Evolutionary conservation across 148 eudicot genomes (phyloP).

Genomic region (Nyssa sinensis): DNA sequence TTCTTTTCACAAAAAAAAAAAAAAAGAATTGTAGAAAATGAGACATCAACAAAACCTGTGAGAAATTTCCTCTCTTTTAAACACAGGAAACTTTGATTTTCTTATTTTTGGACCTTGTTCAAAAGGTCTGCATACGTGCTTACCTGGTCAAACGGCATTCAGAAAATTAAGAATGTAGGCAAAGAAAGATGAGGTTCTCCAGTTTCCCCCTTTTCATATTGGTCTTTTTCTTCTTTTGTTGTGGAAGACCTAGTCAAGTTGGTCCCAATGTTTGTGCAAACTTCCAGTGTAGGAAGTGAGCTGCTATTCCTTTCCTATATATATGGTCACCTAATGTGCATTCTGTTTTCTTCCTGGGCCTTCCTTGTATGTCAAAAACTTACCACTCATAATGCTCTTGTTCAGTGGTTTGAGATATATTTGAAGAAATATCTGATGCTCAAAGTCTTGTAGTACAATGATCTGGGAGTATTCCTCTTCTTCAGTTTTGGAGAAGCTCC

Average conservation of each 20-base stretch:
- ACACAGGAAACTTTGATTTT: neutral
- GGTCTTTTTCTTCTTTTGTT: no score
- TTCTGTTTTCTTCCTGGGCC: neutral
- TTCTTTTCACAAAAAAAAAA: no score
- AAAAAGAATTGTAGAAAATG: no score
- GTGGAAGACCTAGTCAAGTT: neutral
- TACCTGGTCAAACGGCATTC: no score
- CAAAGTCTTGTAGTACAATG: neutral
- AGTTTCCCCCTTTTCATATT: no score
- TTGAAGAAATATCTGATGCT: neutral
- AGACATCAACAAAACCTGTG: neutral
- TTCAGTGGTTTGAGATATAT: no score
- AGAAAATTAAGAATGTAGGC: no score
- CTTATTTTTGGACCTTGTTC: no score
- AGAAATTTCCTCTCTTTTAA: neutral
- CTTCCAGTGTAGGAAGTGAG: neutral
- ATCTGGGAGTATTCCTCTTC: no score
- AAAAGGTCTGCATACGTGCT: no score
- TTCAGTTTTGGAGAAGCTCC: neutral
- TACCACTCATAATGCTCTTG: no score
- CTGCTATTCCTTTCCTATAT: neutral
- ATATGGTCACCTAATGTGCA: neutral
- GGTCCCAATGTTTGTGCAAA: constrained; percentile 4
- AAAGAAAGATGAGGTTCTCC: no score
- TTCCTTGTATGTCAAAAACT: neutral